Base-by-base conservation (phyloP, 257 asterid genomes). In the Lycium barbarum region DNA sequence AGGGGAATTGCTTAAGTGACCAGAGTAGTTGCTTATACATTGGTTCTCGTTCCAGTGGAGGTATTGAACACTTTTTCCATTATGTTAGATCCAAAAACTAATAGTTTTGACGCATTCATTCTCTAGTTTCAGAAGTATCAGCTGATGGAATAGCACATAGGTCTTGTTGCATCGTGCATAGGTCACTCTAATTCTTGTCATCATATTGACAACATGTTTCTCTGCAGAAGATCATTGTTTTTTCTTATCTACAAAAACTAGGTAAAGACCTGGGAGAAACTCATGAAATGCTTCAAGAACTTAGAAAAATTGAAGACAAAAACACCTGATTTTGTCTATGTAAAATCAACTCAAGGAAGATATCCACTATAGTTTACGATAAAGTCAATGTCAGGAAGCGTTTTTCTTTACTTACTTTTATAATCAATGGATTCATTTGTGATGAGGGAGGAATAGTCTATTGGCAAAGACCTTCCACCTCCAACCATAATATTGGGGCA, bases 41-140 rank as follows among this genome's bases (percentile, higher is more conserved):
- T 86, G 97, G 96, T 83, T 93, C 94, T 70, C 92, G 87, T 87
- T 97, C 93, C 86, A 93, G 86, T 91, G 94, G 93, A 93, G 98
- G 98, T 92, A 92, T 80, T 73, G 57, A 26, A 40, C 58, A 72
- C 6, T 26, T 83, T 15, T 55, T 68, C n/a, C 33, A 22, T 73
- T 0, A 7, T 53, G 51, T 67, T 26, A 18, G 26, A 67, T 71
- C 47, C 53, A 51, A 35, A 83, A 47, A 20, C 45, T 18, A 67
- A 26, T n/a, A 14, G 36, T 35, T n/a, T 22, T 67, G 38, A 51
- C 10, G 59, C 61, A 43, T n/a, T 43, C 80, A 72, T 43, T 10
- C 79, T 71, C 57, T 72, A 2, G 36, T 72, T 72, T 18, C 38
- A 43, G 20, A 35, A 67, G 35, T 72, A 43, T 45, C 58, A 10